phyloP scores from a whole-genome alignment of 768 basidiomycete species.

The Boletus pseudo-olivaceus region DNA sequence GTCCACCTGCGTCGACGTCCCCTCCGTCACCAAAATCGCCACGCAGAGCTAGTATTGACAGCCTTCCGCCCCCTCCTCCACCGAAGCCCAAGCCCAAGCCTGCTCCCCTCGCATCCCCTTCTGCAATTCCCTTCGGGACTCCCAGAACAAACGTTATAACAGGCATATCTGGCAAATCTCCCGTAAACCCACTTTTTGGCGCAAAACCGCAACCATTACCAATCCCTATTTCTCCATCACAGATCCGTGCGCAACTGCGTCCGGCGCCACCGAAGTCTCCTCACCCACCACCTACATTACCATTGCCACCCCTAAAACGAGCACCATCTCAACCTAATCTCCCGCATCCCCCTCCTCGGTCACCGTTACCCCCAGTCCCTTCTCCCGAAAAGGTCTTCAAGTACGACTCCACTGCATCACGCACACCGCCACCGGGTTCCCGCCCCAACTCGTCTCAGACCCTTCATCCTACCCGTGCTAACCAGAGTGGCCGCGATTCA shows the following conservation, averaged over 20 bases:
- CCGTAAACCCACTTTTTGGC: conserved; percentile 24
- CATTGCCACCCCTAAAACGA: conserved; percentile 24
- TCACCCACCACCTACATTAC: conserved; percentile 18
- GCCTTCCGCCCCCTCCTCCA: conserved; percentile 19
- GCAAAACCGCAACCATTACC: conserved; percentile 25
- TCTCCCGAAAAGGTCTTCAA: conserved; percentile 1
- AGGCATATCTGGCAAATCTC: conserved; percentile 22
- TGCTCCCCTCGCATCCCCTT: conserved; percentile 7
- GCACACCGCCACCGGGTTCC: conserved; percentile 2
- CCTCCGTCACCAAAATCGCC: conserved; percentile 2
- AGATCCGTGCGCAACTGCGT: conserved; percentile 29
- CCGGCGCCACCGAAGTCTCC: conserved; percentile 23
- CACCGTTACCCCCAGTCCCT: conserved; percentile 10
- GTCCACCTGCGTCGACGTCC: conserved; percentile 1
- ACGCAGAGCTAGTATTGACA: conserved; percentile 11
- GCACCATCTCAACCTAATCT: conserved; percentile 13
- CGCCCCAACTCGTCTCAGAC: conserved; percentile 19
- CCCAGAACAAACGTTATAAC: conserved; percentile 20
- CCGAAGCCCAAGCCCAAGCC: conserved; percentile 21
- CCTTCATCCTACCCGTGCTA: conserved; percentile 13
- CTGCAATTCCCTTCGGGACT: conserved; percentile 8
- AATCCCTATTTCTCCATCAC: conserved; percentile 24
- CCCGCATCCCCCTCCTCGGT: conserved; percentile 1
- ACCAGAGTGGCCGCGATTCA: conserved; percentile 29
- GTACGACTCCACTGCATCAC: background rate